phyloP scores from a whole-genome alignment of 1,139 yeast genomes.

The Hyphopichia wangnamkhiaoensis region DNA sequence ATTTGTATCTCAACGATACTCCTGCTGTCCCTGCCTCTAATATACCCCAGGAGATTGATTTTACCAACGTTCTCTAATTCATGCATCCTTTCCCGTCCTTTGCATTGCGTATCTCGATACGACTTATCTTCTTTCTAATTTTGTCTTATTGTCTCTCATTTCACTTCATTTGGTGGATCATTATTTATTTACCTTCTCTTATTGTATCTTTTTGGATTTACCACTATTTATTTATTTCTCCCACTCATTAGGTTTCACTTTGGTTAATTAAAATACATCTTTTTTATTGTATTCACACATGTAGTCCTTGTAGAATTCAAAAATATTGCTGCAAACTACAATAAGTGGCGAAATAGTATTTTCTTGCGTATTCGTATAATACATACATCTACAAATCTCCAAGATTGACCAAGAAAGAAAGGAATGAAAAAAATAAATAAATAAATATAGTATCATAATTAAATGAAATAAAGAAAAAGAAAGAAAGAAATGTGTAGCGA shows the following conservation, averaged over 20 bases:
- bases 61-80: conserved; percentile 12
- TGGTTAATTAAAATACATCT: too few relatives aligned
- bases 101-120: not conserved
- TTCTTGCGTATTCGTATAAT: not conserved
- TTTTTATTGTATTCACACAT: too few relatives aligned
- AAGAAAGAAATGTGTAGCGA: not conserved
- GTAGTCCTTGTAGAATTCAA: too few relatives aligned
- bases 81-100: not conserved
- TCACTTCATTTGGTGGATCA: too few relatives aligned
- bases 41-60: conserved; percentile 17
- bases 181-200: too few relatives aligned
- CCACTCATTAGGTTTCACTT: too few relatives aligned
- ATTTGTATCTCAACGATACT: conserved; percentile 4
- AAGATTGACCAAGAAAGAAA: not conserved
- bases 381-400: not conserved
- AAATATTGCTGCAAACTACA: too few relatives aligned
- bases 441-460: not conserved
- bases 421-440: not conserved
- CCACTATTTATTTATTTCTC: too few relatives aligned
- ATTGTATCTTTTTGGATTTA: too few relatives aligned
- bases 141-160: not conserved
- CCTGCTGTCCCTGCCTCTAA: conserved; percentile 3
- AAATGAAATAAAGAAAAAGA: too few relatives aligned
- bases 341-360: too few relatives aligned
- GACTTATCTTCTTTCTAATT: not conserved